Evolutionary conservation across 148 eudicot genomes (phyloP).

Genomic region (Polygonum aviculare): DNA sequence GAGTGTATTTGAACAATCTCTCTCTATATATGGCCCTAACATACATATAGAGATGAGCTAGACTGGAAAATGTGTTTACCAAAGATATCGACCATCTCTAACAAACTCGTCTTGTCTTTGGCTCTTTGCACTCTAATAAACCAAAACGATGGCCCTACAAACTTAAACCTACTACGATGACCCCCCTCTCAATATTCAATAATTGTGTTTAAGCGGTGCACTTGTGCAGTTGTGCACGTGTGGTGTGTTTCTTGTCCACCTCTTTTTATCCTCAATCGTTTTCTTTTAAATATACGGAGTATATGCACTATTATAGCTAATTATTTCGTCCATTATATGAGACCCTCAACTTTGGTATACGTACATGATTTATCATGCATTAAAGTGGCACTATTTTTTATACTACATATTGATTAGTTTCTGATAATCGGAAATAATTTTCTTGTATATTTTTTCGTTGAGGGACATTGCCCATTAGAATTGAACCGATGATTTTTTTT

Average conservation of each 20-base stretch:
- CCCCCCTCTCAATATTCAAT: neutral
- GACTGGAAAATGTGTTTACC: neutral
- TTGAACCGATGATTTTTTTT: too few species aligned
- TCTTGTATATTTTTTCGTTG: too few species aligned
- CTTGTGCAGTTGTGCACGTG: conserved; percentile 5
- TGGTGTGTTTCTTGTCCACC: conserved; percentile 2
- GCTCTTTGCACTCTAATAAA: neutral
- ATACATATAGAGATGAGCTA: too few species aligned
- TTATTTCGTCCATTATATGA: neutral
- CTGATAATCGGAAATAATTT: too few species aligned
- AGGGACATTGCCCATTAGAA: too few species aligned
- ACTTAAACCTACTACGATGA: neutral
- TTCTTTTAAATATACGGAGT: too few species aligned
- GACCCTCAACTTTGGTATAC: neutral
- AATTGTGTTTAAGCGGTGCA: neutral
- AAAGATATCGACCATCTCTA: neutral
- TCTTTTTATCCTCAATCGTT: neutral
- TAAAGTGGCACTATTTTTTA: neutral
- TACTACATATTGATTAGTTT: neutral
- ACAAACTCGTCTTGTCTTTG: neutral
- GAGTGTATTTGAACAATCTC: too few species aligned
- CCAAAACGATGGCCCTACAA: neutral
- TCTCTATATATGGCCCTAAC: too few species aligned
- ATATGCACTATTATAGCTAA: neutral
- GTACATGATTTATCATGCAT: neutral